These are phyloP conservation scores for Eucommia ulmoides DNA, from an alignment of 257 asterid species.

Conservation along the genomic window DNA sequence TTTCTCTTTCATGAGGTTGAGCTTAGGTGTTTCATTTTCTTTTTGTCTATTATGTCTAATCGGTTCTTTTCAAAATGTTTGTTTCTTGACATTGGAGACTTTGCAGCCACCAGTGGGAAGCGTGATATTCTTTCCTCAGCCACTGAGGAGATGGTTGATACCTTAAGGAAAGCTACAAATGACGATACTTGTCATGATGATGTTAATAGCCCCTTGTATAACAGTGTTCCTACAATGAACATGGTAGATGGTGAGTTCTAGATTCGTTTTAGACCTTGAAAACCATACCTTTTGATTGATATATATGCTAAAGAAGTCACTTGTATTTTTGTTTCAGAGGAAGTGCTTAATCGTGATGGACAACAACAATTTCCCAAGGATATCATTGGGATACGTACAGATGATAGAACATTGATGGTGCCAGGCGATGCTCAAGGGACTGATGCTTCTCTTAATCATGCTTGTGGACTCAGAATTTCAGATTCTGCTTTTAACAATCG, in stretches of 20 bases:
- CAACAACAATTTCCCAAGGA: conserved; percentile 23
- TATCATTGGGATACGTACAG: conserved; percentile 12
- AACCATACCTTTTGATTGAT: not conserved
- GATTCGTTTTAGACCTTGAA: conserved; percentile 6
- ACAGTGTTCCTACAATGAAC: conserved; percentile 22
- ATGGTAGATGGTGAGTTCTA: conserved; percentile 15
- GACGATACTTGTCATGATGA: conserved; percentile 19
- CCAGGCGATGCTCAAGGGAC: conserved; percentile 16
- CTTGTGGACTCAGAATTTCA: conserved; percentile 17
- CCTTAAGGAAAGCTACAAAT: conserved; percentile 15
- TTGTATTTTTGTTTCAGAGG: conserved; percentile 22
- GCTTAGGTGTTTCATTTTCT: not conserved
- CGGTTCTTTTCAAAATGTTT: conserved; percentile 20
- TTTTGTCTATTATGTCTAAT: not conserved
- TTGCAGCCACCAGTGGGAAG: conserved; percentile 35
- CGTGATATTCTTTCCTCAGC: conserved; percentile 28
- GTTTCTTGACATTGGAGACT: conserved; percentile 31
- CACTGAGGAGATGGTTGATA: conserved; percentile 14
- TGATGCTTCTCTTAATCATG: conserved; percentile 17
- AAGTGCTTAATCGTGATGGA: conserved; percentile 20
- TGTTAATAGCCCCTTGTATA: conserved; percentile 22
- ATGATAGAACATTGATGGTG: conserved; percentile 5
- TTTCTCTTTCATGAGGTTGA: not conserved
- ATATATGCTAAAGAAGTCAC: conserved; percentile 7
- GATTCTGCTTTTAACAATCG: conserved; percentile 23